These are phyloP conservation scores for Verbena officinalis DNA, from an alignment of 257 asterid genomes.

Conservation along the genomic window DNA sequence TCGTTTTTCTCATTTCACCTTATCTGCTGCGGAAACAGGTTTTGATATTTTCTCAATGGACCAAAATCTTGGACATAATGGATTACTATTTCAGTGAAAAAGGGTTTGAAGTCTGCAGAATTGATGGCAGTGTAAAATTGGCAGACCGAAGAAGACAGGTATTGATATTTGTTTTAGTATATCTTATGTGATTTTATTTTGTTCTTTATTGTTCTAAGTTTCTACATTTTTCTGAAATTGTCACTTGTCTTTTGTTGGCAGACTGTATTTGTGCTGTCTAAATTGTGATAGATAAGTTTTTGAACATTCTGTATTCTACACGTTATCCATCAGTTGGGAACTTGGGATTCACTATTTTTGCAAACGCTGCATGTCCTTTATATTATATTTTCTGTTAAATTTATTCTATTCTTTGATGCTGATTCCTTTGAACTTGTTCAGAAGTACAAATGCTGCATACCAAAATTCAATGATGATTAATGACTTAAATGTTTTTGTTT, in stretches of 20 bases:
- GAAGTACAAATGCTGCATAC: not conserved
- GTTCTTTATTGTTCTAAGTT: not conserved
- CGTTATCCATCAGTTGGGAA: slow-evolving; percentile 8
- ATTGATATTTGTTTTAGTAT: slow-evolving; percentile 2
- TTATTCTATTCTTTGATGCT: slow-evolving; percentile 2
- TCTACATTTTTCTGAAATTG: slow-evolving; percentile 6
- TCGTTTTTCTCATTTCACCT: slow-evolving; percentile 8
- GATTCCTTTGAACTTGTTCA: not conserved
- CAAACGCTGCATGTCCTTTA: slow-evolving; percentile 7
- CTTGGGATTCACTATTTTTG: not conserved
- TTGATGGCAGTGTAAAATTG: slow-evolving; percentile 89
- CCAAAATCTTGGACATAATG: slow-evolving; percentile 89
- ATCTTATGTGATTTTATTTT: not conserved
- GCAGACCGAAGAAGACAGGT: slow-evolving; percentile 85
- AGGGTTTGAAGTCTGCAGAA: slow-evolving; percentile 79
- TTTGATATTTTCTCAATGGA: slow-evolving; percentile 97
- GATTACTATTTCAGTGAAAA: slow-evolving; percentile 92
- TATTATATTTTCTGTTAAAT: slow-evolving; percentile 3
- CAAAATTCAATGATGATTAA: slow-evolving; percentile 4
- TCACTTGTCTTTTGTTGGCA: not conserved
- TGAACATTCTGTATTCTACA: not conserved
- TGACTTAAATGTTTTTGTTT: not conserved
- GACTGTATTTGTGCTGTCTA: not conserved
- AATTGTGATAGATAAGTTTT: not conserved
- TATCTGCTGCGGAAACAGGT: slow-evolving; percentile 55